Evolutionary conservation across 768 basidiomycete species (phyloP).

Genomic region (Podaxis sp.): DNA sequence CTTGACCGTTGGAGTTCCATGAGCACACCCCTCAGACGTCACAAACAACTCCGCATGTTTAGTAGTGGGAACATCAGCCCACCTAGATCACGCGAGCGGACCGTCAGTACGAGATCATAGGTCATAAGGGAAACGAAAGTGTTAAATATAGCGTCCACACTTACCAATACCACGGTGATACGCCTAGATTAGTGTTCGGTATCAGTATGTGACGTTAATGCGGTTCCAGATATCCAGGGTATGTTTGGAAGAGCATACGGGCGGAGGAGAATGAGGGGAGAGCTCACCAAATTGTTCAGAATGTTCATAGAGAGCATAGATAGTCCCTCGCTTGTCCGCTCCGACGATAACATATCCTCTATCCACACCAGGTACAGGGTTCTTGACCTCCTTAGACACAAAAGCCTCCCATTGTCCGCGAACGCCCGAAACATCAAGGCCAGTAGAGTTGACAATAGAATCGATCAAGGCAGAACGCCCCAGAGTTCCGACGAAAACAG

Average conservation of each 20-base stretch:
- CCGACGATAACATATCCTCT: slow-evolving; percentile 68
- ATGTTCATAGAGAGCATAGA: slow-evolving; percentile 64
- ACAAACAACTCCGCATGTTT: slow-evolving; percentile 50
- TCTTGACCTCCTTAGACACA: slow-evolving; percentile 47
- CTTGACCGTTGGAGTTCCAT: slow-evolving; percentile 65
- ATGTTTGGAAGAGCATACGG: not conserved
- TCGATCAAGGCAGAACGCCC: slow-evolving; percentile 54
- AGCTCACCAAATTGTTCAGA: slow-evolving; percentile 62
- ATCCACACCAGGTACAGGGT: slow-evolving; percentile 54
- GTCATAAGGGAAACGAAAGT: slow-evolving; percentile 2
- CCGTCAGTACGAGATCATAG: not conserved
- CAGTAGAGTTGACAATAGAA: slow-evolving; percentile 49
- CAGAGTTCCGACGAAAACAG: slow-evolving; percentile 58
- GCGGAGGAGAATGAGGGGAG: slow-evolving; percentile 1
- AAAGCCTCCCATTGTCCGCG: slow-evolving; percentile 69
- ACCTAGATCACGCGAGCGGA: slow-evolving; percentile 38
- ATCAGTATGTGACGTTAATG: slow-evolving; percentile 14
- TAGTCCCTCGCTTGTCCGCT: slow-evolving; percentile 66
- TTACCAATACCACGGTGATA: slow-evolving; percentile 69
- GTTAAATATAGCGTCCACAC: slow-evolving; percentile 20
- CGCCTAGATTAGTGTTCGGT: slow-evolving; percentile 35
- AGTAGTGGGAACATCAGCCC: slow-evolving; percentile 71
- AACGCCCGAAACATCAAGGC: slow-evolving; percentile 56
- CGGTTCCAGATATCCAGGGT: not conserved
- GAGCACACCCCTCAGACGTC: slow-evolving; percentile 41